These are phyloP conservation scores for Nemania sp. DNA, from an alignment of 2,329 filamentous ascomycete species.

Conservation along the genomic window DNA sequence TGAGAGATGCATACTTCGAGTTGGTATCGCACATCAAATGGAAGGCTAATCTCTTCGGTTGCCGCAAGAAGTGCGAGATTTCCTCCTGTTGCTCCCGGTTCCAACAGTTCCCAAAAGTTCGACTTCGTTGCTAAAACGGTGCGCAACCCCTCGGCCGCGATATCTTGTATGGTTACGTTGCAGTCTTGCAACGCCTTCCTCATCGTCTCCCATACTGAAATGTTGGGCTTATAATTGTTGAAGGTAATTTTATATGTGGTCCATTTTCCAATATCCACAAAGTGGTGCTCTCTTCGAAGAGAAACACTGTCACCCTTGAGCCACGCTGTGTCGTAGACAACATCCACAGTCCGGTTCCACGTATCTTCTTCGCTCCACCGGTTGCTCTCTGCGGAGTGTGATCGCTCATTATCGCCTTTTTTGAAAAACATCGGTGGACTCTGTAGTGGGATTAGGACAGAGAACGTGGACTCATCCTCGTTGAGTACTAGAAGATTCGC, in stretches of 20 bases:
- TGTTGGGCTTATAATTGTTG: conserved; percentile 32
- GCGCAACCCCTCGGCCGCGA: conserved; percentile 46
- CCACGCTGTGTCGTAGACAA: conserved; percentile 44
- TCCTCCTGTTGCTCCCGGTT: conserved; percentile 38
- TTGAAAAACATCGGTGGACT: conserved; percentile 55
- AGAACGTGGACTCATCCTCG: conserved; percentile 42
- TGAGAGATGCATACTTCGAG: conserved; percentile 92
- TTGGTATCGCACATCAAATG: conserved; percentile 82
- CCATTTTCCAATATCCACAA: conserved; percentile 61
- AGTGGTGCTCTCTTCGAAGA: conserved; percentile 45
- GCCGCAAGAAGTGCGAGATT: conserved; percentile 41
- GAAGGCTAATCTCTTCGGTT: conserved; percentile 51
- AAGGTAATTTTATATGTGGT: conserved; percentile 58
- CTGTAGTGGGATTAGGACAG: conserved; percentile 48
- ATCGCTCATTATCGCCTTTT: conserved; percentile 40
- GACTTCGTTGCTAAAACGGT: conserved; percentile 42
- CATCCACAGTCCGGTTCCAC: conserved; percentile 56
- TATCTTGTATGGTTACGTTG: conserved; percentile 63
- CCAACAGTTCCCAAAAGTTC: conserved; percentile 48
- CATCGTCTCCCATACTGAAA: conserved; percentile 48
- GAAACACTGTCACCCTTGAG: conserved; percentile 45
- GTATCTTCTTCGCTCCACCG: conserved; percentile 49
- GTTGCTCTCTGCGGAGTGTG: conserved; percentile 40
- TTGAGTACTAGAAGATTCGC: conserved; percentile 48
- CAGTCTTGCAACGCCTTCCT: conserved; percentile 67